Evolutionary conservation across 306 rosid genomes (phyloP), one percentile per base, ranked within the genome.

Genomic region (Vigna trinervia): DNA sequence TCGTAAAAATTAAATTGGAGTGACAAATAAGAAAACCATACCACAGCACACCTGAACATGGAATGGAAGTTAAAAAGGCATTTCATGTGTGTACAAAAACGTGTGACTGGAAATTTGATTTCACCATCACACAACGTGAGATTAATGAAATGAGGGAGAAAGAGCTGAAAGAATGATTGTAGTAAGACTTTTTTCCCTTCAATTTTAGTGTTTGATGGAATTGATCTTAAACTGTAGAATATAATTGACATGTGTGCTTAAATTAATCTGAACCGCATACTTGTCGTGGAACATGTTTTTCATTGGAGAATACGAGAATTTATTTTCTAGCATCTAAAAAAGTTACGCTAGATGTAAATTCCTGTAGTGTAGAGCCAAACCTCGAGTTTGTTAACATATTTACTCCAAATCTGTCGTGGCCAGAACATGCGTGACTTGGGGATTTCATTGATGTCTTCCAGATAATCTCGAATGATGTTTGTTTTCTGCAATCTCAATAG

Each of bases 361-460:
- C 43, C 36, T 69, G 70, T 76, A 72, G 58, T 54, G 71, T 77
- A 74, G 69, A 74, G 68, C 59, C 83, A 73, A 77, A 96, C 98
- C 99, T 96, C 99, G 56, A 96, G 92, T 87, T 92, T 91, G 85
- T 80, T 80, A 60, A 84, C 99, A 86, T 96, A 96, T 96, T 92
- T 89, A 84, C 87, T 88, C 99, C 99, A 96, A 79, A 96, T 89
- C 84, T 96, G 80, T 52, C 94, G 88, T 50, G 99, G 99, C 99
- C 99, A 96, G 83, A 96, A 96, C 99, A 96, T 92, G 56, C 99
- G 96, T 41, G 91, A 96, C 90, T 92, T 96, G 48, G 98, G 99
- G 78, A 96, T 92, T 88, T 96, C 99, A 19, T 96, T 96, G 78
- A 96, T 96, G 77, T 96, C 99, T 83, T 96, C 99, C 81, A 96